Evolutionary conservation across 2,329 filamentous ascomycete genomes (phyloP).

Genomic region (Knoxdaviesia proteae): DNA sequence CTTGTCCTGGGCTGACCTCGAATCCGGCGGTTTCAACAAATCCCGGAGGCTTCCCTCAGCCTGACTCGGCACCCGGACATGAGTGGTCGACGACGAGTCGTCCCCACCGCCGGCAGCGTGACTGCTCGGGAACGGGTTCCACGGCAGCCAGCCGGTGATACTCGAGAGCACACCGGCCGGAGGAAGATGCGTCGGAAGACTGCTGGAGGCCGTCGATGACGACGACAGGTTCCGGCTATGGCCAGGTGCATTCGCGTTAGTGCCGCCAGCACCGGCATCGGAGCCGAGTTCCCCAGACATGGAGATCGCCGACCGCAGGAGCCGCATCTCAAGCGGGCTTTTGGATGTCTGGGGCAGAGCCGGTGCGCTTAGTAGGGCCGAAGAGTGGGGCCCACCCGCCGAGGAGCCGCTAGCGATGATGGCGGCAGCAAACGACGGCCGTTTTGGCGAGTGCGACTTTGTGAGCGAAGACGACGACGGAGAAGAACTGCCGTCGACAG

Average conservation of each 20-base stretch:
- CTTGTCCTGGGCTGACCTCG: conserved; percentile 8
- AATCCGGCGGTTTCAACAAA: conserved; percentile 20
- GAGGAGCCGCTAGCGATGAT: neutral
- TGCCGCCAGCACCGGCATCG: too few species aligned
- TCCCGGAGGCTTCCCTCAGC: conserved; percentile 36
- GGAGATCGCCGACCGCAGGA: conserved; percentile 10
- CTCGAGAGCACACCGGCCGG: conserved; percentile 3
- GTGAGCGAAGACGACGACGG: too few species aligned
- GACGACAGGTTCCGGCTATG: too few species aligned
- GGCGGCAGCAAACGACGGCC: neutral
- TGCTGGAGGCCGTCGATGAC: too few species aligned
- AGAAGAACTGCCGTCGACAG: too few species aligned
- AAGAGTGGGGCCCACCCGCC: too few species aligned
- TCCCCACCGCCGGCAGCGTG: too few species aligned
- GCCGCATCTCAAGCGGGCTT: conserved; percentile 25
- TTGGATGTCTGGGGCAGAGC: conserved; percentile 35
- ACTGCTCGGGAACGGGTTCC: neutral
- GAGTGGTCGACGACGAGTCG: too few species aligned
- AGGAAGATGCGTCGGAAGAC: too few species aligned
- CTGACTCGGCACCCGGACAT: conserved; percentile 2
- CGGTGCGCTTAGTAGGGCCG: conserved; percentile 29
- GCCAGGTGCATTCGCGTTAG: too few species aligned
- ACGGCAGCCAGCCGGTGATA: conserved; percentile 7
- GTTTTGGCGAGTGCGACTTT: too few species aligned
- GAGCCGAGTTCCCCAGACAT: neutral